Percentiles rank a stretch among this genome's conserved stretches.
Conservation (phyloP, 352 stramenopile genomes). For the Phytophthora megakarya region DNA sequence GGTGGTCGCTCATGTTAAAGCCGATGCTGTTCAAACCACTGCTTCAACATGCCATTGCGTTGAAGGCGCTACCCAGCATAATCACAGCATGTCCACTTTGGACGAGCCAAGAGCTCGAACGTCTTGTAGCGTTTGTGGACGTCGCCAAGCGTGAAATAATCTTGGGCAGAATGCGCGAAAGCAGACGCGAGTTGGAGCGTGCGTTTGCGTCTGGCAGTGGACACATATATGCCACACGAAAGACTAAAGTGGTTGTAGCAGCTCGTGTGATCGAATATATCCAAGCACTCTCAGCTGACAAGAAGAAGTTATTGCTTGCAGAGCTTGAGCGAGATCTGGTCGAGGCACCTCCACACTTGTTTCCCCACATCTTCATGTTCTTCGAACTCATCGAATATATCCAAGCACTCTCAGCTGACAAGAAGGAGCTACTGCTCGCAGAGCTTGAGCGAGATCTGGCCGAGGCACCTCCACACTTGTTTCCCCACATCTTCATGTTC, state of each 20-base stretch:
- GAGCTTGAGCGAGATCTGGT: slow-evolving; percentile 42
- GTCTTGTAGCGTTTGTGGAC: slow-evolving; percentile 17
- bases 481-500: slow-evolving; percentile 36
- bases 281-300: slow-evolving; percentile 4
- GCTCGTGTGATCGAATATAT: slow-evolving; percentile 10
- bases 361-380: slow-evolving; percentile 36
- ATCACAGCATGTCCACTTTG: slow-evolving; percentile 1
- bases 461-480: slow-evolving; percentile 28
- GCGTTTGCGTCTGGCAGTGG: slow-evolving; percentile 9
- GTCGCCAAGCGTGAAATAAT: slow-evolving; percentile 7
- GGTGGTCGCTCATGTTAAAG: slow-evolving; percentile 48
- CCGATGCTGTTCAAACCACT: slow-evolving; percentile 52
- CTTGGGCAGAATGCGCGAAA: slow-evolving; percentile 17
- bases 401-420: neutral
- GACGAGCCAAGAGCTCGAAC: slow-evolving; percentile 11
- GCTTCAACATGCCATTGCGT: slow-evolving; percentile 28
- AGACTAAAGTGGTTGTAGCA: neutral
- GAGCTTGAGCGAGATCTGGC: slow-evolving; percentile 42
- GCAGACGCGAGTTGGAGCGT: slow-evolving; percentile 14
- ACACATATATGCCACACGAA: slow-evolving; percentile 12
- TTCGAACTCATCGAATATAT: slow-evolving; percentile 10
- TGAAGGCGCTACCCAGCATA: slow-evolving; percentile 33
- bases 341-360: slow-evolving; percentile 28
- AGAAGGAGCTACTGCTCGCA: slow-evolving; percentile 27
- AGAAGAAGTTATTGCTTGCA: slow-evolving; percentile 26